phyloP scores from a whole-genome alignment of 768 basidiomycete genomes.

The Psilocybe cubensis region DNA sequence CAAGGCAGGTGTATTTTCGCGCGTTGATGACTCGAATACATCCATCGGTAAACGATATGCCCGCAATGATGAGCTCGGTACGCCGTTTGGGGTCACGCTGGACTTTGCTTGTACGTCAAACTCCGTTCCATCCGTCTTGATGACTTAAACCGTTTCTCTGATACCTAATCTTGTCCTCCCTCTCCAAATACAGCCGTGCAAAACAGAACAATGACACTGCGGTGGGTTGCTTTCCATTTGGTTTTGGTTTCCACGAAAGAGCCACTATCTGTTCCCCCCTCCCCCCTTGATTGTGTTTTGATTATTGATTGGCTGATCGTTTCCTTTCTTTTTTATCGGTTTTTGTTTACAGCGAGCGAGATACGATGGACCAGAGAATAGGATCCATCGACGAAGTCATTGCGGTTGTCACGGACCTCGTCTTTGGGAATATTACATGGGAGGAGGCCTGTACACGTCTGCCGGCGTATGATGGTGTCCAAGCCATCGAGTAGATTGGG shows the following conservation, averaged over 20 bases:
- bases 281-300: conserved; percentile 10
- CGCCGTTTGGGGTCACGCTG: conserved; percentile 94
- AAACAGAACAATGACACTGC: conserved; percentile 92
- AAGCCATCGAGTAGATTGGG: conserved; percentile 71
- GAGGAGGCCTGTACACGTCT: conserved; percentile 69
- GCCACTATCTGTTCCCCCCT: no score
- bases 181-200: conserved; percentile 63
- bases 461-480: conserved; percentile 85
- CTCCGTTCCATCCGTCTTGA: background rate
- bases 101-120: conserved; percentile 81
- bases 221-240: conserved; percentile 52
- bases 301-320: conserved; percentile 1
- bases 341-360: conserved; percentile 73
- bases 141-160: background rate
- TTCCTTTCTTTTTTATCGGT: conserved; percentile 6
- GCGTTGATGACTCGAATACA: conserved; percentile 94
- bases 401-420: conserved; percentile 75
- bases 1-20: conserved; percentile 84
- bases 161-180: no score
- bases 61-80: conserved; percentile 97
- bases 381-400: conserved; percentile 91
- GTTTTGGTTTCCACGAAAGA: background rate
- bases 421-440: conserved; percentile 80
- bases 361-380: conserved; percentile 92
- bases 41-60: conserved; percentile 97